Percentiles rank a stretch among this genome's conserved stretches.
Conservation (phyloP, 2,329 filamentous ascomycete genomes). For the Colletotrichum sp. region DNA sequence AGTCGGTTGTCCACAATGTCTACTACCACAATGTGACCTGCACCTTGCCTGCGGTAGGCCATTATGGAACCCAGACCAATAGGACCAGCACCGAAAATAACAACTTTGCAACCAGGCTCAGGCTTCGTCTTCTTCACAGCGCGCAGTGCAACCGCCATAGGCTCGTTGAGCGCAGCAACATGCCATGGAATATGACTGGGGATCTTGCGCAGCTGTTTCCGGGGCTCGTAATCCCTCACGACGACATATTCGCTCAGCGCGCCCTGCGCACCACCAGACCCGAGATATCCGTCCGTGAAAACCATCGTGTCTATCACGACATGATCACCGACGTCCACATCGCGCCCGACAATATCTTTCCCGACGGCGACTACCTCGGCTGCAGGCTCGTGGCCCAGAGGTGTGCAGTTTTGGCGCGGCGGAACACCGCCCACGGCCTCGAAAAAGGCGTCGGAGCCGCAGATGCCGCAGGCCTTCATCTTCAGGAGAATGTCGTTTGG, state of each 20-base stretch:
- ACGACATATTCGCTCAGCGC: conserved; percentile 2
- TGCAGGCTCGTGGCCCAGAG: background rate
- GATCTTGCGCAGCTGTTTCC: background rate
- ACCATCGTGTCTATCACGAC: background rate
- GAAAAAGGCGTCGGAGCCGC: background rate
- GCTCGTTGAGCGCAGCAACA: background rate
- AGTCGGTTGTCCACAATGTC: background rate
- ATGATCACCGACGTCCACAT: background rate
- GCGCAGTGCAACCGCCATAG: background rate
- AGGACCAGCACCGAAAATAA: background rate
- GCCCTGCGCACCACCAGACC: background rate
- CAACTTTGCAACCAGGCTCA: background rate
- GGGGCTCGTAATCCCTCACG: background rate
- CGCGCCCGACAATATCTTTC: background rate
- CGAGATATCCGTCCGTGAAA: background rate
- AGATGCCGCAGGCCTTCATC: conserved; percentile 3
- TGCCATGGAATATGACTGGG: background rate
- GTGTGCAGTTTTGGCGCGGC: background rate
- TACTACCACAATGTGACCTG: background rate
- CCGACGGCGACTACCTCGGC: background rate
- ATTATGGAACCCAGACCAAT: background rate
- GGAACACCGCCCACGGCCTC: background rate
- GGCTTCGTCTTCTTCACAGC: background rate
- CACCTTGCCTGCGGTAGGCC: background rate
- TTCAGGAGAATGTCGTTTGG: background rate